These are phyloP conservation scores for Didymella exigua DNA, from an alignment of 2,329 filamentous ascomycete species.

Conservation along the genomic window DNA sequence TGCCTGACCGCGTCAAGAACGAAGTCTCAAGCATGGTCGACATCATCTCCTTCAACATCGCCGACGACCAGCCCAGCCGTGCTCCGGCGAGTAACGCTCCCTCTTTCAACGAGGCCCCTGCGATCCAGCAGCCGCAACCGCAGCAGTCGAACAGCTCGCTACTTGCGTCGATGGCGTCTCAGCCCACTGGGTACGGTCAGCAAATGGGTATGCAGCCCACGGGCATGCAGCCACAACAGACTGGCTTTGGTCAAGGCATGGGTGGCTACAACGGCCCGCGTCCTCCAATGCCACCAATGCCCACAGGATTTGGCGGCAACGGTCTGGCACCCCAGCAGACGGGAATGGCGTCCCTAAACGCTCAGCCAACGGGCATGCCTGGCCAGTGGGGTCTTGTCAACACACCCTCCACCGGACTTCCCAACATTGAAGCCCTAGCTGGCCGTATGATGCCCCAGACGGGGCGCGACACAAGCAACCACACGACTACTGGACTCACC, in stretches of 20 bases:
- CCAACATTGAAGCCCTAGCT: constrained; percentile 91
- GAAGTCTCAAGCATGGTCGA: constrained; percentile 99
- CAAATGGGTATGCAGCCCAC: constrained; percentile 54
- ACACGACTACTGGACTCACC: constrained; percentile 83
- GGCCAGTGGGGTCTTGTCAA: constrained; percentile 99
- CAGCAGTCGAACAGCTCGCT: constrained; percentile 73
- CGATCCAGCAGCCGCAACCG: constrained; percentile 58
- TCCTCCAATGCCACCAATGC: constrained; percentile 83
- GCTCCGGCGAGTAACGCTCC: constrained; percentile 68
- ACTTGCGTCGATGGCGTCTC: constrained; percentile 61
- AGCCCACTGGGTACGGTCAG: constrained; percentile 62
- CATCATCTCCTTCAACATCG: constrained; percentile 94
- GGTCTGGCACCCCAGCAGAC: constrained; percentile 66
- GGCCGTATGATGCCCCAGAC: constrained; percentile 97
- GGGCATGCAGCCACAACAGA: constrained; percentile 53
- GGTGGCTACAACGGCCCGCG: constrained; percentile 79
- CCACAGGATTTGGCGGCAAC: constrained; percentile 54
- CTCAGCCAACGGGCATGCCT: constrained; percentile 91
- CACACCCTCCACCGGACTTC: constrained; percentile 83
- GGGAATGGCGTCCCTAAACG: constrained; percentile 71
- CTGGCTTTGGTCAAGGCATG: constrained; percentile 69
- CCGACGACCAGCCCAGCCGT: constrained; percentile 67
- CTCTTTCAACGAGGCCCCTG: constrained; percentile 67
- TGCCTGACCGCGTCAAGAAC: constrained; percentile 89
- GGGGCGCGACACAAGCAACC: constrained; percentile 79